Base-by-base conservation (phyloP, 2,329 filamentous ascomycete genomes). In the Diaporthe sp. region DNA sequence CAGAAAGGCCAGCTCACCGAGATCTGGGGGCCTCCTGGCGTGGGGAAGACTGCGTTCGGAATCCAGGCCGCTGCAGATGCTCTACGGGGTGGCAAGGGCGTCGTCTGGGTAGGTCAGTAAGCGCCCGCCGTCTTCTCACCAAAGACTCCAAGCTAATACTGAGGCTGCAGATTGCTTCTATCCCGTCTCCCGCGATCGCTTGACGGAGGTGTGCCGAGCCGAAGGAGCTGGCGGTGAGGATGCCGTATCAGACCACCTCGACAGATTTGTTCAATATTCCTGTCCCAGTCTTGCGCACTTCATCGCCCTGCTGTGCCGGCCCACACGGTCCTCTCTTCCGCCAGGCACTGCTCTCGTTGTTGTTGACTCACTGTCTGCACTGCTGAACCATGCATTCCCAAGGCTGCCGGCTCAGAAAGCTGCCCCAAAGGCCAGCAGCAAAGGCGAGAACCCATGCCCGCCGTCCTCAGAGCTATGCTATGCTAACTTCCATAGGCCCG, bases 1-100 rank as follows among this genome's bases (percentile, higher is more conserved):
- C 89, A 89, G 76, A 91, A 92, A 74, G 95, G 95, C 19, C 94
- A 95, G 82, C 88, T 98, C 57, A 94, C 94, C 4, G 96, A 98
- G 83, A 86, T 98, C 68, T 98, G 94, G 90, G 96, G 96, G 0
- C 95, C 96, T 15, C 93, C 95, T 12, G 96, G 95, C 2, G 91
- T 91, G 37, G 96, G 96, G 42, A 98, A 98, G 87, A 98, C 95
- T 5, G 89, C 93, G 17, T 86, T 98, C 79, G 94, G 93, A 49
- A 89, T 96, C 79, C 94, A 95, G 81, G 85, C 94, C 58, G 88
- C 92, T 76, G 89, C 90, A 17, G 92, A 90, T 82, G 91, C 92
- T 25, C 83, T 98, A 68, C 85, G 84, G 71, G 86, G 88, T 76
- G 90, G 91, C 62, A 85, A 90, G 53, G 87, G 87, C 77, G 95